A percentile compares a stretch with the other conserved stretches of the same genome.
Conservation (phyloP, 2,329 filamentous ascomycete genomes). For the Penicillium sp. region DNA sequence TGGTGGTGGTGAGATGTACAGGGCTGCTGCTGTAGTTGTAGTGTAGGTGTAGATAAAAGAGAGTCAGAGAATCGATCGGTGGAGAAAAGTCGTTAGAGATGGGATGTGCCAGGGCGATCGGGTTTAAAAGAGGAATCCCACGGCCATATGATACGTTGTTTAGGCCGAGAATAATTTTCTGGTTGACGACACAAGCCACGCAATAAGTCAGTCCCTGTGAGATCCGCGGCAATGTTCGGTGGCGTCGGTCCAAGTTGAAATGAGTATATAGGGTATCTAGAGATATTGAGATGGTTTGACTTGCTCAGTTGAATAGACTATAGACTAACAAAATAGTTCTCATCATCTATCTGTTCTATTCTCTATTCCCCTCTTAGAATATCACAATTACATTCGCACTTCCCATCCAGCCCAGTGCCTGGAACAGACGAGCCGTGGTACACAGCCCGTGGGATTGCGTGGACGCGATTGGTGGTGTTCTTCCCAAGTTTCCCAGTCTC, state of each 20-base stretch:
- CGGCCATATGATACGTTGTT: too few relatives aligned
- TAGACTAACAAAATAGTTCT: background rate
- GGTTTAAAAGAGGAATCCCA: slow-evolving; percentile 7
- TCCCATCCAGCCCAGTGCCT: background rate
- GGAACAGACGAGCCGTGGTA: slow-evolving; percentile 19
- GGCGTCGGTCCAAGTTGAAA: background rate
- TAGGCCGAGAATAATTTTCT: background rate
- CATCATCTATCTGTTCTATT: background rate
- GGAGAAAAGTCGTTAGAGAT: slow-evolving; percentile 22
- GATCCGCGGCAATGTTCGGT: slow-evolving; percentile 4
- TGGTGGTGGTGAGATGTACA: background rate
- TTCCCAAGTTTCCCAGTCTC: slow-evolving; percentile 7
- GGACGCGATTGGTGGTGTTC: slow-evolving; percentile 27
- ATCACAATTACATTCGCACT: background rate
- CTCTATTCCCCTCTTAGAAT: background rate
- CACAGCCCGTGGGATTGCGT: slow-evolving; percentile 15
- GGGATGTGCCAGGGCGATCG: slow-evolving; percentile 11
- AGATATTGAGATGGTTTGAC: background rate
- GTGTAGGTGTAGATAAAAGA: background rate
- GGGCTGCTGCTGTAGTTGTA: too few relatives aligned
- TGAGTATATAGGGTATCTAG: background rate
- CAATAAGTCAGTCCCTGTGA: slow-evolving; percentile 6
- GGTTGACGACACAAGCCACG: slow-evolving; percentile 19
- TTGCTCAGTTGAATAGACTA: background rate
- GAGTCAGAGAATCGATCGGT: slow-evolving; percentile 10